Base-by-base conservation (phyloP, 129 eudicot genomes). In the Solidago caesia region DNA sequence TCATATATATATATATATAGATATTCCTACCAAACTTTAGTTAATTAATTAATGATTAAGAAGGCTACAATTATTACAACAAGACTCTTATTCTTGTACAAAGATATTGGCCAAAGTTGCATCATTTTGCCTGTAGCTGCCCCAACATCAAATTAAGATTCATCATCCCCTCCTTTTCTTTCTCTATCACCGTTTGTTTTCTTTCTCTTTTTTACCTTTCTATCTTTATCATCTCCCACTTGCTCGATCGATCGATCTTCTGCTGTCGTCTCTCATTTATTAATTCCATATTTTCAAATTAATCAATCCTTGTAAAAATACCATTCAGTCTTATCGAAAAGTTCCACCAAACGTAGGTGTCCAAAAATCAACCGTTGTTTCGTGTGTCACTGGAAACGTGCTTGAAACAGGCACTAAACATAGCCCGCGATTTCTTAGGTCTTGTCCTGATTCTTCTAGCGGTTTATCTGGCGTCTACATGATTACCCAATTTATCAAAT, bases 341-440 rank as follows among this genome's bases (percentile, higher is more conserved):
- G 92, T 86, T 72, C 97, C 98, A 69, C 98, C 98, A 72, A 90
- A 93, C 51, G 97, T 86, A 48, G 98, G 98, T 39, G 92, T 93
- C 98, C 98, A 93, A 64, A 90, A 93, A 80, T 90, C 97, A 15
- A 83, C 96, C 7, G 96, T 74, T 26, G 98, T 86, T 64, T 93
- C 98, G 33, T 93, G 96, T 21, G 91, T 83, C 46, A 90, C 83
- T 0, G 98, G 97, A 64, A 86, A 93, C 49, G 96, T 93, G 81
- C 98, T 93, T 27, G 98, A 86, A 73, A 93, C 91, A 0, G 98
- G 98, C 15, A 93, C 96, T 70, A 93, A 77, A 70, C 98, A 93
- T 68, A 93, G 80, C 60, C 98, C 98, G 65, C 97, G 84, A 64
- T 91, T 88, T 76, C 91, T 80, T n/a, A 93, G 91, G 33, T 90